Evolutionary conservation across 371 early-diverging fungal genomes (phyloP).

Genomic region (Chytridium lagenaria): DNA sequence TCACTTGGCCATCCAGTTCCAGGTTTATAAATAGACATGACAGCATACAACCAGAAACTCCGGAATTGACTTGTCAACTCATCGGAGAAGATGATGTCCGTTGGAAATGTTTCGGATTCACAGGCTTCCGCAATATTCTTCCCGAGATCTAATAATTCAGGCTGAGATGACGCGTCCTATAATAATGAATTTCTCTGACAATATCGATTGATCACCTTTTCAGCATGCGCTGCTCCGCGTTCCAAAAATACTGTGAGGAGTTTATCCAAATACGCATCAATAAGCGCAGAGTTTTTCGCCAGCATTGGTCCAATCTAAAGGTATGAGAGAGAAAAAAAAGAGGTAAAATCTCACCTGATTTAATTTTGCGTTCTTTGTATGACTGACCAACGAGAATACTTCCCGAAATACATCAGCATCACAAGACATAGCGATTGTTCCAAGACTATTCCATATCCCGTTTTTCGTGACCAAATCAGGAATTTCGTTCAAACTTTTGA

Average conservation of each 20-base stretch:
- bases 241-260: constrained; percentile 33
- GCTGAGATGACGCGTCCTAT: constrained; percentile 26
- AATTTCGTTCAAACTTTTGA: constrained; percentile 38
- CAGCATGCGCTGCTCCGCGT: constrained; percentile 19
- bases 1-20: constrained; percentile 80
- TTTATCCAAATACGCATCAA: constrained; percentile 26
- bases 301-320: constrained; percentile 4
- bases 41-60: constrained; percentile 89
- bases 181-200: constrained; percentile 7
- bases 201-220: constrained; percentile 2
- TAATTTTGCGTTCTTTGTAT: neutral
- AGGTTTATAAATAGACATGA: constrained; percentile 76
- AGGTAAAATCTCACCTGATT: constrained; percentile 19
- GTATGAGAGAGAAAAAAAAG: neutral
- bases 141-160: constrained; percentile 42
- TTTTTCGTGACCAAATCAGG: constrained; percentile 18
- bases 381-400: constrained; percentile 28
- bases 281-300: neutral
- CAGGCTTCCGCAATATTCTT: constrained; percentile 45
- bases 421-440: constrained; percentile 41
- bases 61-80: constrained; percentile 77
- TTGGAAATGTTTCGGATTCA: constrained; percentile 34
- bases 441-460: constrained; percentile 49
- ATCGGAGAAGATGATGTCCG: constrained; percentile 33
- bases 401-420: constrained; percentile 43